These are phyloP conservation scores for Laetiporus sulphureus DNA, from an alignment of 1,284 basidiomycete species.

Conservation along the genomic window DNA sequence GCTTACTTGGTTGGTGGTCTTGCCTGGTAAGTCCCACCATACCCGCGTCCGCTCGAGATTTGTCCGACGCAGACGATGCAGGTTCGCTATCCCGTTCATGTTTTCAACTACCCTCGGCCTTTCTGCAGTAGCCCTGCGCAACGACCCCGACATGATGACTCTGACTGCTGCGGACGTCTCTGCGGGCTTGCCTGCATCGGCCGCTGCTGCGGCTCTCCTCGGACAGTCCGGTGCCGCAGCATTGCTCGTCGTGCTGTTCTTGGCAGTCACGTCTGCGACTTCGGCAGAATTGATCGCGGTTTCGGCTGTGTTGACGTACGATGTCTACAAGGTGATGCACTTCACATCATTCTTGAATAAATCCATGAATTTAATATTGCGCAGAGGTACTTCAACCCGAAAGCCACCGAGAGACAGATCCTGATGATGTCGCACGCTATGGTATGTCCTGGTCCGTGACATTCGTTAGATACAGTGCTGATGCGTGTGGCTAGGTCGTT, in stretches of 20 bases:
- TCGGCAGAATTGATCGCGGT: constrained; percentile 90
- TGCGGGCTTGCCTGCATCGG: constrained; percentile 78
- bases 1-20: constrained; percentile 88
- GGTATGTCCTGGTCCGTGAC: constrained; percentile 19
- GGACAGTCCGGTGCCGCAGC: constrained; percentile 71
- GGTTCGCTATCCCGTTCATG: constrained; percentile 79
- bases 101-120: constrained; percentile 80
- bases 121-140: constrained; percentile 72
- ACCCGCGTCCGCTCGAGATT: not conserved
- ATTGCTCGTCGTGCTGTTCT: constrained; percentile 65
- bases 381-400: constrained; percentile 50
- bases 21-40: constrained; percentile 52
- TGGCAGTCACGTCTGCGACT: constrained; percentile 83
- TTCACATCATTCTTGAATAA: no score
- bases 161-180: constrained; percentile 64
- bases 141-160: constrained; percentile 59
- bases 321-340: constrained; percentile 49
- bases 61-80: constrained; percentile 15
- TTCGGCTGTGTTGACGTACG: constrained; percentile 75
- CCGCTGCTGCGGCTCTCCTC: constrained; percentile 74
- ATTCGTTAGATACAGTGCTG: not conserved
- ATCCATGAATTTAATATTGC: no score
- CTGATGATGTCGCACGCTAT: constrained; percentile 43
- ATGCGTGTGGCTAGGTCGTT: constrained; percentile 39
- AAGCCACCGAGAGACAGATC: constrained; percentile 52